Evolutionary conservation across 1,284 basidiomycete genomes (phyloP).

Genomic region (Marasmius sp.): DNA sequence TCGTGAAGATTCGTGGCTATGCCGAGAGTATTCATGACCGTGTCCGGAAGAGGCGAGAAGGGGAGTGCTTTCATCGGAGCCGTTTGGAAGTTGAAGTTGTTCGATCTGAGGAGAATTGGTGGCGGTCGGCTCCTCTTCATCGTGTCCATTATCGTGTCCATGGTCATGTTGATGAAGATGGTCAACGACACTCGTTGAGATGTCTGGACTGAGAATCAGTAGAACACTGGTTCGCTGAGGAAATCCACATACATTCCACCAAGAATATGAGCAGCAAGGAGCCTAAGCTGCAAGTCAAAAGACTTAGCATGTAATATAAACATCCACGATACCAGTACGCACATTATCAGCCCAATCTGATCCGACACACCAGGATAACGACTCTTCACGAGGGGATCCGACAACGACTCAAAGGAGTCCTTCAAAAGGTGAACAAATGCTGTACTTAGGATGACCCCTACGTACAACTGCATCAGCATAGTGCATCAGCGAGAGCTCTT

Average conservation of each 20-base stretch:
- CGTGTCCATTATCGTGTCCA: slow-evolving; percentile 35
- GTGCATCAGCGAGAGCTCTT: background rate
- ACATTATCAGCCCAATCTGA: slow-evolving; percentile 74
- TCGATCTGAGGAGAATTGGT: slow-evolving; percentile 12
- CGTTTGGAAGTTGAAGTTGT: slow-evolving; percentile 3
- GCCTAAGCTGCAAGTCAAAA: slow-evolving; percentile 41
- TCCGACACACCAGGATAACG: slow-evolving; percentile 47
- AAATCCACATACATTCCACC: slow-evolving; percentile 62
- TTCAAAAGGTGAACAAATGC: slow-evolving; percentile 78
- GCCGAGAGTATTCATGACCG: background rate
- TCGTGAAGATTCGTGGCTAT: background rate
- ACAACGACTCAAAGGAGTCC: slow-evolving; percentile 67
- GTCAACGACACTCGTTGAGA: slow-evolving; percentile 73
- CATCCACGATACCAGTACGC: slow-evolving; percentile 26
- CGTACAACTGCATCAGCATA: background rate
- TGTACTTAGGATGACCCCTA: slow-evolving; percentile 76
- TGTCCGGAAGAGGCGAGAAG: background rate
- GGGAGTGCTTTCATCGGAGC: slow-evolving; percentile 8
- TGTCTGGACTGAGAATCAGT: slow-evolving; percentile 39
- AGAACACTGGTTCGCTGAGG: background rate
- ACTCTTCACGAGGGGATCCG: slow-evolving; percentile 42
- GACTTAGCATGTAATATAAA: slow-evolving; percentile 7
- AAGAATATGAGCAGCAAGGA: slow-evolving; percentile 72
- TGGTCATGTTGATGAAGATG: slow-evolving; percentile 51
- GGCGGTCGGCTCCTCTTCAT: slow-evolving; percentile 10